Evolutionary conservation across 768 basidiomycete species (phyloP).

Genomic region (Peribolospora kevripleyi): DNA sequence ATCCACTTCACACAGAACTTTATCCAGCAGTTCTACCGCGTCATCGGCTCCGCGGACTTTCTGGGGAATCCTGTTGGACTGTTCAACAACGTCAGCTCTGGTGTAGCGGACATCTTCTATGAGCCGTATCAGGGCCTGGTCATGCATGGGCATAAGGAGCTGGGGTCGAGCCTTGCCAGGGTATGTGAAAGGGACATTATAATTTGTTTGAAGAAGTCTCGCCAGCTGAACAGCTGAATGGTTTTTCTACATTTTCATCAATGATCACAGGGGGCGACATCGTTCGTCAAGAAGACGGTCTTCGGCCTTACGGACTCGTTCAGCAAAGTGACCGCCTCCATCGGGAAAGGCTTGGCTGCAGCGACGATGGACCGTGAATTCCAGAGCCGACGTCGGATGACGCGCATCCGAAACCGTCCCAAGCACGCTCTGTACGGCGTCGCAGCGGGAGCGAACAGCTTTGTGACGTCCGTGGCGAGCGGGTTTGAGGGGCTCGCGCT

Average conservation of each 20-base stretch:
- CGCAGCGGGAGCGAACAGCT: conserved; percentile 73
- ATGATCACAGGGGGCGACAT: conserved; percentile 55
- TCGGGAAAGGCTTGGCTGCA: conserved; percentile 93
- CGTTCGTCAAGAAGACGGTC: conserved; percentile 95
- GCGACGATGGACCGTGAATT: conserved; percentile 93
- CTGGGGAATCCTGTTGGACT: conserved; percentile 74
- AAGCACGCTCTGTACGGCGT: conserved; percentile 98
- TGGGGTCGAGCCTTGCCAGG: conserved; percentile 86
- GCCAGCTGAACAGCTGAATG: conserved; percentile 11
- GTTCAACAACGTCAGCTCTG: conserved; percentile 94
- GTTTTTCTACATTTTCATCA: background rate
- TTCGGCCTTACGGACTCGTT: conserved; percentile 88
- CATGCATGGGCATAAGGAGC: conserved; percentile 80
- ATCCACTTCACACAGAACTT: conserved; percentile 89
- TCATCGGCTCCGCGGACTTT: conserved; percentile 95
- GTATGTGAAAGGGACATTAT: conserved; percentile 21
- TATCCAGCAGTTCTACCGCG: conserved; percentile 76
- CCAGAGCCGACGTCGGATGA: conserved; percentile 66
- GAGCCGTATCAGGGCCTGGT: conserved; percentile 93
- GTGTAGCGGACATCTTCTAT: conserved; percentile 93
- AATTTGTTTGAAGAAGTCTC: background rate
- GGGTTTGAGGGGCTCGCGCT: conserved; percentile 94
- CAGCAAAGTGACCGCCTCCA: conserved; percentile 92
- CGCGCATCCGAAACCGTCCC: conserved; percentile 75
- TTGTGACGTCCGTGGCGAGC: conserved; percentile 80